These are phyloP conservation scores for Lactarius trivialis DNA, from an alignment of 768 basidiomycete species.

Conservation along the genomic window DNA sequence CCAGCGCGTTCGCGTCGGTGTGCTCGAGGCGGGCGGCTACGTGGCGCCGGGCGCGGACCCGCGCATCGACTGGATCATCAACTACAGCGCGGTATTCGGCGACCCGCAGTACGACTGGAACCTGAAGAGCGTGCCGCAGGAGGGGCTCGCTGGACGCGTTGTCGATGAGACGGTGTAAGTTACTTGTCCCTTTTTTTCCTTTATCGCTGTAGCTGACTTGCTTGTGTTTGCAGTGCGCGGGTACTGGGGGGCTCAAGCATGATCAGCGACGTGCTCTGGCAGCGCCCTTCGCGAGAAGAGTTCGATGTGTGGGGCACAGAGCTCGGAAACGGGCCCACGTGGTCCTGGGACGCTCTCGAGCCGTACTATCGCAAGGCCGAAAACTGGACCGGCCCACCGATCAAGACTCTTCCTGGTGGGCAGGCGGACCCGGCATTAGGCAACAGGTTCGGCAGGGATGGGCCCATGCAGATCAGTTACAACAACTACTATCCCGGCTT, in stretches of 20 bases:
- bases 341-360: conserved; percentile 18
- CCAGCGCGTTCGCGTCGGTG: conserved; percentile 18
- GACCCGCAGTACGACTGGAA: conserved; percentile 17
- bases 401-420: conserved; percentile 14
- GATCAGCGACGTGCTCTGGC: conserved; percentile 23
- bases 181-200: background rate
- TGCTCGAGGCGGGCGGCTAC: conserved; percentile 30
- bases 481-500: conserved; percentile 20
- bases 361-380: conserved; percentile 21
- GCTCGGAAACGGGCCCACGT: conserved; percentile 16
- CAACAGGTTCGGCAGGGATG: conserved; percentile 6
- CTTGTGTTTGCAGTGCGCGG: conserved; percentile 9
- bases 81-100: conserved; percentile 18
- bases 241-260: conserved; percentile 21
- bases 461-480: conserved; percentile 21
- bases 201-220: background rate
- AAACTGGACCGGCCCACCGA: conserved; percentile 19
- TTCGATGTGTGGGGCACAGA: conserved; percentile 19
- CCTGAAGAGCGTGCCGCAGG: conserved; percentile 21
- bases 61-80: conserved; percentile 15
- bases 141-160: conserved; percentile 14
- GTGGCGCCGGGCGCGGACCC: conserved; percentile 18
- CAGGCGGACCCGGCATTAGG: conserved; percentile 4
- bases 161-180: conserved; percentile 19
- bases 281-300: conserved; percentile 20